These are phyloP conservation scores for Spathaspora arborariae DNA, from an alignment of 805 yeast genomes.

Conservation along the genomic window DNA sequence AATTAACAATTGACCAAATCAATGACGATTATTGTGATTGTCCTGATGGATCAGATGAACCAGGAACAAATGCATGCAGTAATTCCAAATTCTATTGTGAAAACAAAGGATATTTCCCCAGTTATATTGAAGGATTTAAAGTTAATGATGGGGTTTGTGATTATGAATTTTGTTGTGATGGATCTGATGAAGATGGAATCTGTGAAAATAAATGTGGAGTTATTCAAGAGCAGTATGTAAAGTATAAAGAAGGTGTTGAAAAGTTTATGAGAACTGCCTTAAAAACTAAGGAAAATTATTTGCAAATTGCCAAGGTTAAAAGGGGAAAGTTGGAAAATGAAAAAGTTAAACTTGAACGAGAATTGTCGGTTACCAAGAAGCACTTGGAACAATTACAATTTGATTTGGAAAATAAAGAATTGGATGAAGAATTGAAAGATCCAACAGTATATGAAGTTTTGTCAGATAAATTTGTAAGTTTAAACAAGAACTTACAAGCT, in stretches of 20 bases:
- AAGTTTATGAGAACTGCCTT: slow-evolving; percentile 21
- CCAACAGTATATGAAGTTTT: slow-evolving; percentile 15
- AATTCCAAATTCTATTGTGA: slow-evolving; percentile 60
- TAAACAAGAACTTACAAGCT: slow-evolving; percentile 8
- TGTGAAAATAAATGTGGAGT: slow-evolving; percentile 59
- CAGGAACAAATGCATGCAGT: slow-evolving; percentile 87
- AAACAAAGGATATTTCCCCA: slow-evolving; percentile 67
- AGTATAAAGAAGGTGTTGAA: slow-evolving; percentile 8
- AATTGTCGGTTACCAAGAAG: not conserved
- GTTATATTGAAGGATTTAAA: slow-evolving; percentile 58
- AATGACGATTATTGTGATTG: slow-evolving; percentile 94
- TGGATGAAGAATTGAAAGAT: slow-evolving; percentile 3
- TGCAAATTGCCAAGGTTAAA: slow-evolving; percentile 15
- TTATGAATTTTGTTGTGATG: slow-evolving; percentile 87
- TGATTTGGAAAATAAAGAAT: slow-evolving; percentile 5
- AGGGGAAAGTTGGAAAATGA: slow-evolving; percentile 12
- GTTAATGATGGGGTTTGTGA: slow-evolving; percentile 94
- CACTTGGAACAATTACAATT: slow-evolving; percentile 4
- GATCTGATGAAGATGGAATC: slow-evolving; percentile 67
- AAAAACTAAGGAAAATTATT: slow-evolving; percentile 24
- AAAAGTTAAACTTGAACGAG: slow-evolving; percentile 5
- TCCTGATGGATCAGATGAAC: slow-evolving; percentile 97
- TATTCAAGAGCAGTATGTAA: slow-evolving; percentile 38
- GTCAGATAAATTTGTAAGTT: slow-evolving; percentile 12
- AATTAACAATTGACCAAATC: slow-evolving; percentile 55